Evolutionary conservation across 805 yeast genomes (phyloP).

Genomic region (Wilhelminamyces savonicus): DNA sequence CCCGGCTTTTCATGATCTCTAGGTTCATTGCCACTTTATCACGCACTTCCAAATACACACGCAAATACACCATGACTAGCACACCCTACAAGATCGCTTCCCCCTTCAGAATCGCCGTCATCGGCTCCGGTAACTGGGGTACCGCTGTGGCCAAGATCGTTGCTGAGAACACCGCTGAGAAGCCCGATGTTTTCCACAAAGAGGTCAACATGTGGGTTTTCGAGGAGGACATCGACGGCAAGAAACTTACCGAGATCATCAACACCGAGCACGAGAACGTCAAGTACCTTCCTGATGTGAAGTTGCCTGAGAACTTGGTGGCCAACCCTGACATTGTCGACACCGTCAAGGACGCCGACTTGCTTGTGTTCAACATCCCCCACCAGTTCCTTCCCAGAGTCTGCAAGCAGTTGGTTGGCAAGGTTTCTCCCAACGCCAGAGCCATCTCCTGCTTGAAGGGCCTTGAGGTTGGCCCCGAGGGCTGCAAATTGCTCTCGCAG

Average conservation of each 20-base stretch:
- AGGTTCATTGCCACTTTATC: no score
- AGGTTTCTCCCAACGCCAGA: conserved; percentile 62
- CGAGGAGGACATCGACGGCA: conserved; percentile 76
- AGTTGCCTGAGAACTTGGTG: conserved; percentile 75
- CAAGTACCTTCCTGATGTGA: conserved; percentile 84
- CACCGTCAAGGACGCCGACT: conserved; percentile 76
- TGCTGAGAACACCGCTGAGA: conserved; percentile 75
- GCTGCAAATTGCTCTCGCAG: conserved; percentile 77
- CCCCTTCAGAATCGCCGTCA: conserved; percentile 35
- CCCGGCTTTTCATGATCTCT: no score
- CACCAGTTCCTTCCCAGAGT: conserved; percentile 88
- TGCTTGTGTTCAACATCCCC: conserved; percentile 90
- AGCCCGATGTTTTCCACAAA: conserved; percentile 65
- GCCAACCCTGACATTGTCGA: conserved; percentile 82
- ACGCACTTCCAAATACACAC: no score
- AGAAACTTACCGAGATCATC: conserved; percentile 82
- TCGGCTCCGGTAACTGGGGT: conserved; percentile 99
- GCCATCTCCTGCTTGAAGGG: conserved; percentile 97
- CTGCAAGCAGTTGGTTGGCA: conserved; percentile 69
- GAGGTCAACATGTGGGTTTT: conserved; percentile 95
- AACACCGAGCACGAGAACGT: conserved; percentile 91
- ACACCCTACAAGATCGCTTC: conserved; percentile 25
- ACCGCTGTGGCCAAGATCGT: conserved; percentile 94
- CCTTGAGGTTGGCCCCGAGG: conserved; percentile 77
- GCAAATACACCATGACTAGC: conserved; percentile 12